Evolutionary conservation across 2,329 filamentous ascomycete genomes (phyloP), one percentile per base, ranked within the genome.

Genomic region (Trichoderma atrobrunneum): DNA sequence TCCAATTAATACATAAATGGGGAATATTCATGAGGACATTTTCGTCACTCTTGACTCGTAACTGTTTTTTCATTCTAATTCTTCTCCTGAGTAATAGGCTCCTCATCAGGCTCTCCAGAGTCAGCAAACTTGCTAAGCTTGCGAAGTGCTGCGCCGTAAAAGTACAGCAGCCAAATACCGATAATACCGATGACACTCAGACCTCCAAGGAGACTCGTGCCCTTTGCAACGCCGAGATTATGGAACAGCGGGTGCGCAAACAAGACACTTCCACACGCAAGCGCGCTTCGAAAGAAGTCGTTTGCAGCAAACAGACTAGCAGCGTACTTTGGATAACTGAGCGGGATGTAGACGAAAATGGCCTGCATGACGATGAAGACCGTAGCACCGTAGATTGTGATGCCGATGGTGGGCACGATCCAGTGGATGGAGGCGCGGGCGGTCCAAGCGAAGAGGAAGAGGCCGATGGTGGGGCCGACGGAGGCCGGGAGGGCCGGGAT

Each of bases 381-480:
- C 3, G 81, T 81, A 12, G 82, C 84, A 48, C 83, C 84, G 78
- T 88, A 89, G 67, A 89, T 81, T 51, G 82, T 84, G 77, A 89
- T 88, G 73, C 87, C 88, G n/a, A 89, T 85, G 10, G 86, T 87
- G 5, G 86, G 86, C 2, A 83, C 87, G 70, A 87, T 86, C 84
- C 87, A 90, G 73, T 86, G 86, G 63, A 88, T 82, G 3, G 80
- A 79, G 0, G 82, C 79, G n/a, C 82, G 81, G 21, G 86, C 83
- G 0, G 88, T 89, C 88, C 87, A 90, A 36, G 85, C 87, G 75
- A 88, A 90, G 71, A 90, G 77, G 82, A 91, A 90, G 14, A 90
- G 82, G n/a, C 88, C 88, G 28, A 88, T 83, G 1, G 87, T 86
- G 0, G 88, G 85, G 1, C 85, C 85, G 72, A 90, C 82, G 51